Evolutionary conservation across 768 basidiomycete genomes (phyloP).

Genomic region (Panellus pusillus): DNA sequence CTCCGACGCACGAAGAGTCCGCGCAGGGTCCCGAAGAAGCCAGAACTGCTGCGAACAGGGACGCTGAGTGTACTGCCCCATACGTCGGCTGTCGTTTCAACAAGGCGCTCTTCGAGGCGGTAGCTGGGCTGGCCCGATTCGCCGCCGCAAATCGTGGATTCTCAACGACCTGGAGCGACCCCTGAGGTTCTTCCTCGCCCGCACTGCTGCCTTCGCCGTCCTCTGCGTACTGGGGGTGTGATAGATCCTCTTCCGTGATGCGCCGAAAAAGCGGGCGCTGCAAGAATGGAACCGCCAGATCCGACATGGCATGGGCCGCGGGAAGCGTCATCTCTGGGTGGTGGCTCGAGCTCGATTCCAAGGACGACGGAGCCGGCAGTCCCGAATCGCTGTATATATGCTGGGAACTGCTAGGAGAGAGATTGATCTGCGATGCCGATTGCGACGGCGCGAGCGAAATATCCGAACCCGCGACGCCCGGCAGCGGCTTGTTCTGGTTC

Average conservation of each 20-base stretch:
- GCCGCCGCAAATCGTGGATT: slow-evolving; percentile 48
- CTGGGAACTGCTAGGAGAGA: slow-evolving; percentile 18
- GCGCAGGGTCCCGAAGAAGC: slow-evolving; percentile 48
- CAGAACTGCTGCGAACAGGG: slow-evolving; percentile 13
- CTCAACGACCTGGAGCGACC: slow-evolving; percentile 48
- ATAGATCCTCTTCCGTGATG: slow-evolving; percentile 36
- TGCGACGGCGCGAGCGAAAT: slow-evolving; percentile 72
- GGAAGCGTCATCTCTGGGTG: slow-evolving; percentile 33
- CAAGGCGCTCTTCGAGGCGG: background rate
- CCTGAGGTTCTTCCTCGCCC: slow-evolving; percentile 31
- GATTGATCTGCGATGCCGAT: slow-evolving; percentile 63
- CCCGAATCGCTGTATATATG: slow-evolving; percentile 21
- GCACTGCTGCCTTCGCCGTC: slow-evolving; percentile 35
- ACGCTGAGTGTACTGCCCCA: slow-evolving; percentile 19
- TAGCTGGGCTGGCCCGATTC: background rate
- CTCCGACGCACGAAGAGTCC: slow-evolving; percentile 39
- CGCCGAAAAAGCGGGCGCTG: slow-evolving; percentile 29
- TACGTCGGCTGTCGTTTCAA: slow-evolving; percentile 17
- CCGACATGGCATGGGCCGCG: slow-evolving; percentile 53
- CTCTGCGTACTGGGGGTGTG: slow-evolving; percentile 7
- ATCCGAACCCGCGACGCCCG: slow-evolving; percentile 43
- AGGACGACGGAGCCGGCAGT: slow-evolving; percentile 18
- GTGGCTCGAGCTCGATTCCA: slow-evolving; percentile 20
- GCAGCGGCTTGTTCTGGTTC: slow-evolving; percentile 27
- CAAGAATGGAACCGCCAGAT: slow-evolving; percentile 28